Evolutionary conservation across 768 basidiomycete genomes (phyloP).

Genomic region (Cystoderma amianthinum): DNA sequence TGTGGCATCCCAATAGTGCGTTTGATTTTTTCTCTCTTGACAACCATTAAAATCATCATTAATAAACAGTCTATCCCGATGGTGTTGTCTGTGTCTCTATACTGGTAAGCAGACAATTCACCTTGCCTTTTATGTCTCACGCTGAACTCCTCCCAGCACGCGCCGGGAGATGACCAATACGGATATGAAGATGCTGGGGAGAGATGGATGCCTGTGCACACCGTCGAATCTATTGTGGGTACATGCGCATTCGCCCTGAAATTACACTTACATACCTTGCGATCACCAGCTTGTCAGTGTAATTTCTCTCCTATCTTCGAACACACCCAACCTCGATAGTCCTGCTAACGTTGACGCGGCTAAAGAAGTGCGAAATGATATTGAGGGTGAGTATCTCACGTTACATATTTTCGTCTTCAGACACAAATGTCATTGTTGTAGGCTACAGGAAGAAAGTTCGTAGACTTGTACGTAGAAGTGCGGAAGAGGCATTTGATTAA

Average conservation of each 20-base stretch:
- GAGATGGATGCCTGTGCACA: slow-evolving; percentile 96
- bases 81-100: slow-evolving; percentile 96
- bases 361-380: slow-evolving; percentile 70
- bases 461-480: slow-evolving; percentile 76
- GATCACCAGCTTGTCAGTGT: slow-evolving; percentile 79
- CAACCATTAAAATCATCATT: slow-evolving; percentile 5
- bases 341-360: slow-evolving; percentile 97
- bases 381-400: slow-evolving; percentile 35
- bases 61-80: slow-evolving; percentile 74
- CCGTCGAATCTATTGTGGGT: slow-evolving; percentile 90
- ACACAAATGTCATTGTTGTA: slow-evolving; percentile 16
- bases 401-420: slow-evolving; percentile 1
- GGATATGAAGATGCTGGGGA: slow-evolving; percentile 97
- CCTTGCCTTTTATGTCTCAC: neutral
- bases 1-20: slow-evolving; percentile 98
- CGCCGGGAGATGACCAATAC: slow-evolving; percentile 94
- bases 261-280: too few species aligned
- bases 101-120: slow-evolving; percentile 42
- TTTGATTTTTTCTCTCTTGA: neutral
- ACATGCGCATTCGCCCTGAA: too few species aligned
- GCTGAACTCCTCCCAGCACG: slow-evolving; percentile 49
- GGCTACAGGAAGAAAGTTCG: slow-evolving; percentile 98
- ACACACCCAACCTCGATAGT: slow-evolving; percentile 86
- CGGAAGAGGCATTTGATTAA: slow-evolving; percentile 84
- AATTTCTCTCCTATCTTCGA: slow-evolving; percentile 90